Evolutionary conservation across 2,329 filamentous ascomycete genomes (phyloP), one percentile per base, ranked within the genome.

Genomic region (Cytospora schulzeri): DNA sequence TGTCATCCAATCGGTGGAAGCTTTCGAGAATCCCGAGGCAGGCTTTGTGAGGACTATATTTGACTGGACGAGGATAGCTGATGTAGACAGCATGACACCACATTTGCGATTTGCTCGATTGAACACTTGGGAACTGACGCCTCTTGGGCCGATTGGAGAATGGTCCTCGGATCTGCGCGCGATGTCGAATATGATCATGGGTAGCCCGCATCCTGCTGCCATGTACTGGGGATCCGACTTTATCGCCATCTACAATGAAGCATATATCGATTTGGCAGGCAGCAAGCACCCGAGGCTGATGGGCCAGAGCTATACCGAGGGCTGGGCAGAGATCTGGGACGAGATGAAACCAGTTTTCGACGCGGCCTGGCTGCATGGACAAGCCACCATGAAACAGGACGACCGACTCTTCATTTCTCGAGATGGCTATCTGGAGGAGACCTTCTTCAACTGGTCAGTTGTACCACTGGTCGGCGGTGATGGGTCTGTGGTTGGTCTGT

Each of bases 131-230:
- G 84, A 84, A 2, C 79, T 83, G 0, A 95, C 91, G 1, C 79
- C 88, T 4, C 79, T 95, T 1, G 91, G 92, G 0, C 89, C 91
- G 0, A 92, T 95, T 24, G 88, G 91, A 67, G 78, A 81, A 56
- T 96, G 91, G 91, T 79, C 84, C 1, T 78, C 85, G 33, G 90
- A 93, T 70, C 77, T 95, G 57, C 84, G 92, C 61, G 85, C 87
- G 67, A 91, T 93, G 88, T 89, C 90, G 57, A 94, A 93, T 73
- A 77, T 94, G 52, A 87, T 96, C 69, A 93, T 95, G 90, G 89
- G 85, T 17, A 90, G 86, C 65, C 90, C 90, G 14, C 87, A 92
- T 71, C 89, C 90, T 1, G 86, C 88, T 6, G 88, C 89, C 9
- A 86, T 93, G 81, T 94, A 93, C 73, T 94, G 91, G 91, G 86